These are phyloP conservation scores for Lumnitzera littorea DNA, from an alignment of 345 rosid genomes.

Conservation along the genomic window DNA sequence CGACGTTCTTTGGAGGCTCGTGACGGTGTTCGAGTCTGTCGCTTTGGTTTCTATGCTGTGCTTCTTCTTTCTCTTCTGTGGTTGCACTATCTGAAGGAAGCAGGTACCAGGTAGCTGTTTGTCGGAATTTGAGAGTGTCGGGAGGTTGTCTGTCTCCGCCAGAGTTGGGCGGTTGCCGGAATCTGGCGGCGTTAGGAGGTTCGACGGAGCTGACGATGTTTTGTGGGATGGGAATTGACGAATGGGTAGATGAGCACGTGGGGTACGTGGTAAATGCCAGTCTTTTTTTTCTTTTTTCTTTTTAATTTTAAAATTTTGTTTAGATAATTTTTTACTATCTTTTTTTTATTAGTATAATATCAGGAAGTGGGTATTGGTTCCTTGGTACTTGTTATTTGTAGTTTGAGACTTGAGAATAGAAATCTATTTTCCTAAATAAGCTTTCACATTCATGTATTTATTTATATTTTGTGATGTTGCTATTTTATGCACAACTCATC, in stretches of 20 bases:
- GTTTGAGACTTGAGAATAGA: too few species aligned
- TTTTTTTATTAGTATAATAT: too few species aligned
- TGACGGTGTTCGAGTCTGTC: constrained; percentile 73
- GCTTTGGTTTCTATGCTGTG: constrained; percentile 84
- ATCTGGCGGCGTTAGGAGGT: background rate
- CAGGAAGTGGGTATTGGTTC: too few species aligned
- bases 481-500: too few species aligned
- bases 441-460: too few species aligned
- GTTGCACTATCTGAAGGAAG: constrained; percentile 53
- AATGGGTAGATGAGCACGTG: background rate
- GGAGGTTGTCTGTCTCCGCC: constrained; percentile 8
- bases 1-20: constrained; percentile 61
- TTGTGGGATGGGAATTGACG: background rate
- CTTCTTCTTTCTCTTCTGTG: constrained; percentile 84
- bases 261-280: background rate
- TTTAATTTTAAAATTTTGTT: too few species aligned
- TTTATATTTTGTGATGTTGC: too few species aligned
- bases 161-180: background rate
- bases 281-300: too few species aligned
- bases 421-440: too few species aligned
- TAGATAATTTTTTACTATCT: too few species aligned
- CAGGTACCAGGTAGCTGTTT: background rate
- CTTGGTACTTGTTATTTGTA: too few species aligned
- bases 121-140: background rate
- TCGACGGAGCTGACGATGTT: background rate